These are phyloP conservation scores for Microsporum ferrugineum DNA, from an alignment of 2,329 filamentous ascomycete genomes.

Conservation along the genomic window DNA sequence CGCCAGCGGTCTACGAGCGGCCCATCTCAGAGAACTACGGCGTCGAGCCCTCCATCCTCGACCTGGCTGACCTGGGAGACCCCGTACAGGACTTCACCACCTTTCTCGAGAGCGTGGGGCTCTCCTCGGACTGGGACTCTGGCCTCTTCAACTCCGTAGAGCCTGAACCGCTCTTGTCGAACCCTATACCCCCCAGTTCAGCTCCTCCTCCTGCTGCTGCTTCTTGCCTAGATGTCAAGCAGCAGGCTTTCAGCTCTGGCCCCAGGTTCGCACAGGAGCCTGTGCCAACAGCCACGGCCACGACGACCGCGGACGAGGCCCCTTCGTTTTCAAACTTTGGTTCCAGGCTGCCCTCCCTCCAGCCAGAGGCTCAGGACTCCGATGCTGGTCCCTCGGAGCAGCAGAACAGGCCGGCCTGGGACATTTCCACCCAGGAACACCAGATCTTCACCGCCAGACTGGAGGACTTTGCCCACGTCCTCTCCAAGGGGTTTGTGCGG, in stretches of 20 bases:
- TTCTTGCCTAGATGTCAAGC: slow-evolving; percentile 8
- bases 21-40: slow-evolving; percentile 34
- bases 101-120: slow-evolving; percentile 39
- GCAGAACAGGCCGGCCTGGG: slow-evolving; percentile 35
- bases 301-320: slow-evolving; percentile 27
- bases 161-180: slow-evolving; percentile 21
- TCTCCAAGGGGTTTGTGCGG: slow-evolving; percentile 38
- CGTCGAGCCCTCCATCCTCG: slow-evolving; percentile 35
- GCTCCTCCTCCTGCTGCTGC: too few relatives aligned
- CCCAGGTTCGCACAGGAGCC: slow-evolving; percentile 30
- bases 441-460: slow-evolving; percentile 36
- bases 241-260: slow-evolving; percentile 4
- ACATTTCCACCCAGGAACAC: slow-evolving; percentile 37
- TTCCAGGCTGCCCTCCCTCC: slow-evolving; percentile 37
- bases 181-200: slow-evolving; percentile 22
- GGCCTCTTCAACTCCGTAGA: slow-evolving; percentile 30
- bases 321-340: slow-evolving; percentile 40
- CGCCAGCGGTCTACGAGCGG: slow-evolving; percentile 22
- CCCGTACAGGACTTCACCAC: slow-evolving; percentile 40
- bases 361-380: slow-evolving; percentile 36
- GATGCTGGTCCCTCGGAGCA: slow-evolving; percentile 35
- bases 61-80: slow-evolving; percentile 37
- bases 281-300: neutral
- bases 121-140: slow-evolving; percentile 40
- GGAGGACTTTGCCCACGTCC: slow-evolving; percentile 36